phyloP scores from a whole-genome alignment of 129 eudicot species.

The Tagetes patula region DNA sequence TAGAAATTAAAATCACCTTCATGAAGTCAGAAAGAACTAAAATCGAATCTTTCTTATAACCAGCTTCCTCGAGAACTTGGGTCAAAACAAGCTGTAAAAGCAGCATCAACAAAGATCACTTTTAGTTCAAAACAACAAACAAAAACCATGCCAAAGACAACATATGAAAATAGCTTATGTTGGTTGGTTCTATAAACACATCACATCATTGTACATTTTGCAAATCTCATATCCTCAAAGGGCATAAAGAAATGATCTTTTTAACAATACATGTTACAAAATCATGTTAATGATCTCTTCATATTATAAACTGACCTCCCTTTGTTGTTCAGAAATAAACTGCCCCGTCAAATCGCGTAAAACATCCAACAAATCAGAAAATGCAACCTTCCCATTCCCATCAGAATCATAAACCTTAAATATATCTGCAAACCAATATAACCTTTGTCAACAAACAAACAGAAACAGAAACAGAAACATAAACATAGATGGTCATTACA shows the following conservation, averaged over 20 bases:
- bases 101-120: constrained; percentile 11
- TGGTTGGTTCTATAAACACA: not conserved
- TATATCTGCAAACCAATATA: constrained; percentile 47
- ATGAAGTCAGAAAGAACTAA: constrained; percentile 71
- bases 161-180: not conserved
- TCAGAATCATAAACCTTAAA: constrained; percentile 89
- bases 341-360: constrained; percentile 82
- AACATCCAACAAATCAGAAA: constrained; percentile 75
- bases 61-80: constrained; percentile 90
- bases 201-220: not conserved
- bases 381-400: constrained; percentile 83
- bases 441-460: not conserved
- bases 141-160: not conserved
- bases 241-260: not conserved
- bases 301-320: constrained; percentile 57
- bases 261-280: not conserved
- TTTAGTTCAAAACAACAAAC: constrained; percentile 7
- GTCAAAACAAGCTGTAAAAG: constrained; percentile 65
- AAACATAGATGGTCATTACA: constrained; percentile 39
- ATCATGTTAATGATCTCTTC: not conserved
- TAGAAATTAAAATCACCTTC: constrained; percentile 50
- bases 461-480: constrained; percentile 1
- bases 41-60: constrained; percentile 72
- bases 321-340: constrained; percentile 79
- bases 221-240: not conserved